Percentiles rank a stretch among this genome's conserved stretches.
Evolutionary conservation across 2,329 filamentous ascomycete species (phyloP).

Genomic region (Macrophomina pseudophaseolina): DNA sequence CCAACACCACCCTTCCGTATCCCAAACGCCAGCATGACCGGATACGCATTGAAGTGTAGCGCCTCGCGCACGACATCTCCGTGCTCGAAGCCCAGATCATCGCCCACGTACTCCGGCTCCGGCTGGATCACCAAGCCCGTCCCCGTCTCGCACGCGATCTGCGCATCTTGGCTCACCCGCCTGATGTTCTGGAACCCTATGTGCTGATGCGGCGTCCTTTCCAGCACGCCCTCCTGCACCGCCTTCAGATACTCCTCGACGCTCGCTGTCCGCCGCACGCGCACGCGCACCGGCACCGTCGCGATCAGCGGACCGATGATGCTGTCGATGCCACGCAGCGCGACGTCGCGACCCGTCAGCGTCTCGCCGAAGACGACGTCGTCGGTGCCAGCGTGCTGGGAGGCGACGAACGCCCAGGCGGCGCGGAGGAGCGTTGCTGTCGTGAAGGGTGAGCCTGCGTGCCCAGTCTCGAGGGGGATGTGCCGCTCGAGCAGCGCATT

Average conservation of each 20-base stretch:
- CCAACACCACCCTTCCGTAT: constrained; percentile 56
- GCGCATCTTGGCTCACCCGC: constrained; percentile 50
- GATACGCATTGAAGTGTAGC: constrained; percentile 62
- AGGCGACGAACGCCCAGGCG: constrained; percentile 47
- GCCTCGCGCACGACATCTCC: constrained; percentile 64
- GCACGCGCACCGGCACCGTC: constrained; percentile 72
- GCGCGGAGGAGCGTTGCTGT: constrained; percentile 60
- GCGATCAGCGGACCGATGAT: constrained; percentile 81
- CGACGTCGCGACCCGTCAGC: constrained; percentile 59
- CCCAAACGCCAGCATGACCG: constrained; percentile 67
- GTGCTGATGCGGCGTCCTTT: constrained; percentile 69
- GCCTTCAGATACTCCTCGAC: constrained; percentile 60
- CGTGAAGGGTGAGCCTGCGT: constrained; percentile 46
- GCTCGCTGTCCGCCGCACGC: constrained; percentile 49
- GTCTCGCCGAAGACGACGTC: constrained; percentile 65
- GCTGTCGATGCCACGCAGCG: constrained; percentile 66
- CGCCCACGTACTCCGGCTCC: constrained; percentile 53
- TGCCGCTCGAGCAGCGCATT: constrained; percentile 46
- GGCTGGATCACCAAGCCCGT: constrained; percentile 47
- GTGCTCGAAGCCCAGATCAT: constrained; percentile 60
- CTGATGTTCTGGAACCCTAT: constrained; percentile 66
- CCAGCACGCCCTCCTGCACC: constrained; percentile 62
- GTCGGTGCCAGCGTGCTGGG: constrained; percentile 58
- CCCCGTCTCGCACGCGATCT: constrained; percentile 56
- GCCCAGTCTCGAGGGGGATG: background rate